Evolutionary conservation across 768 basidiomycete genomes (phyloP), one percentile per base, ranked within the genome.

Genomic region (Agaricus subrufescens): DNA sequence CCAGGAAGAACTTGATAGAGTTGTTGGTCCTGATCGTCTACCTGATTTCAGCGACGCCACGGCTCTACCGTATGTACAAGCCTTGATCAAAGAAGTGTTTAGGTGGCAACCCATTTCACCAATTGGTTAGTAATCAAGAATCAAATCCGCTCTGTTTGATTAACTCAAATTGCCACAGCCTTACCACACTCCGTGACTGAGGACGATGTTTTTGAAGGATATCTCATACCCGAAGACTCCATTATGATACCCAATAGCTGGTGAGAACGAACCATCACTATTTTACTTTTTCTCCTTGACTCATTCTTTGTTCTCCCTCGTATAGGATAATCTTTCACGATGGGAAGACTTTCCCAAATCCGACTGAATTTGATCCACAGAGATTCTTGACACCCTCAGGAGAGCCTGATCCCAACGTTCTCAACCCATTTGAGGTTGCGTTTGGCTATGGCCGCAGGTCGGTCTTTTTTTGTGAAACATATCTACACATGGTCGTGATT

Each of bases 181-280:
- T 59, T 73, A 8, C 71, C 74, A 3, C 73, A 75, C 52, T 60
- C 67, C 37, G 52, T 66, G 11, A 67, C 66, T 25, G 64, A 69
- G 50, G 75, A 81, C 46, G 80, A 82, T 52, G 63, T 70, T 25
- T 81, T 75, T 53, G 70, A 74, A 3, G 78, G 77, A 2, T 73
- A 73, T 59, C 66, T 68, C 42, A 77, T 81, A 38, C 80, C 79
- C 0, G 73, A 73, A 58, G 74, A 66, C 12, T 70, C 74, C 1
- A 62, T 71, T 7, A 64, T 74, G 11, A 56, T 72, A n/a, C 65
- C 60, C 4, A 74, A 75, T 51, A 60, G 62, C 26, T 75, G 73
- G 74, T 70, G 50, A 11, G 63, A 11, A 4, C 19, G 19, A 19
- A 19, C 19, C 19, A 19, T 19, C 19, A 19, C 19, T 19, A 19